Conservation (phyloP, 1,284 basidiomycete genomes). For the Melampsora americana region DNA sequence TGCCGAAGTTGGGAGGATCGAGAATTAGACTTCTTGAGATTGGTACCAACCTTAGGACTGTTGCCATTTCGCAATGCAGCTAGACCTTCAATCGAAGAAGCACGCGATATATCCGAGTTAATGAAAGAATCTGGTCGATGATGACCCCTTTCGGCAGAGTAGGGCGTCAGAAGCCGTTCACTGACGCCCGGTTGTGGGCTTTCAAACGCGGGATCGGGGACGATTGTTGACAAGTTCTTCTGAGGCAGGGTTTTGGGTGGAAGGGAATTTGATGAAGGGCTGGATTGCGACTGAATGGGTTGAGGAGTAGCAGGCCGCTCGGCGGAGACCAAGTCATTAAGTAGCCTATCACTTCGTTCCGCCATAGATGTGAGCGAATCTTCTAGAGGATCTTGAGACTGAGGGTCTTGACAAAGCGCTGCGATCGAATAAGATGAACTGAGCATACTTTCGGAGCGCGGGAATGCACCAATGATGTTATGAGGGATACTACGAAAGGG, state of each 20-base stretch:
- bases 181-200: not conserved
- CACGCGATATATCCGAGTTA: conserved; percentile 10
- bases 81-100: conserved; percentile 32
- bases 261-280: not conserved
- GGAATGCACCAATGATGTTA: conserved; percentile 36
- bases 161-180: not conserved
- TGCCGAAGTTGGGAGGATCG: conserved; percentile 21
- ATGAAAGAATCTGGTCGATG: not conserved
- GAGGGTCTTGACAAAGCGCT: conserved; percentile 1
- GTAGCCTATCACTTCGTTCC: conserved; percentile 2
- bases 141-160: not conserved
- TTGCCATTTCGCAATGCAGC: conserved; percentile 17
- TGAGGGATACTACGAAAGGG: not conserved
- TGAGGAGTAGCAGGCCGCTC: not conserved
- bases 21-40: conserved; percentile 17
- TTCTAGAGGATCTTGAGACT: conserved; percentile 1
- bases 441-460: conserved; percentile 28
- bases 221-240: not conserved
- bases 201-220: not conserved
- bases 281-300: not conserved
- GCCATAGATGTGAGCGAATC: not conserved
- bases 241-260: not conserved
- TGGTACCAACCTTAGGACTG: not conserved
- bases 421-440: conserved; percentile 11
- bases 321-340: not conserved